These are phyloP conservation scores for Raffaelea albimanens DNA, from an alignment of 2,329 filamentous ascomycete genomes.

Conservation along the genomic window DNA sequence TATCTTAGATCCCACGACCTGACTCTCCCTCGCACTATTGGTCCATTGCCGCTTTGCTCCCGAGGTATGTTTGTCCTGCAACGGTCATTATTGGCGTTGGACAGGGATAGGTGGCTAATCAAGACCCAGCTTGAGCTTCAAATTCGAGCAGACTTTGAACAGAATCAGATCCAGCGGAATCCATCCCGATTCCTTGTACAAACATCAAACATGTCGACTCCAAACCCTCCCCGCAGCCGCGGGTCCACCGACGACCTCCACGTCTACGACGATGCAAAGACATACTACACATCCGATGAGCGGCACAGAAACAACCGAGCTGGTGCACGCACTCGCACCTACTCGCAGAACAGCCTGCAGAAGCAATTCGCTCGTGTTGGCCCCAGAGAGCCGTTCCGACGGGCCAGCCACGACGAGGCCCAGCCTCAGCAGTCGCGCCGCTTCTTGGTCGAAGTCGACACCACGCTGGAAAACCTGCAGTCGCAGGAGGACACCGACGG, in stretches of 20 bases:
- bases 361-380: slow-evolving; percentile 44
- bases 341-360: slow-evolving; percentile 47
- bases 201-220: neutral
- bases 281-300: slow-evolving; percentile 48
- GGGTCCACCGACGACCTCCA: slow-evolving; percentile 36
- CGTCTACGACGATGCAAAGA: slow-evolving; percentile 48
- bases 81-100: no score
- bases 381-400: slow-evolving; percentile 43
- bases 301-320: slow-evolving; percentile 37
- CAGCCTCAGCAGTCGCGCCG: slow-evolving; percentile 55
- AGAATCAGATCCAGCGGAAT: no score
- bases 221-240: slow-evolving; percentile 8
- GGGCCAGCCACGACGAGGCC: slow-evolving; percentile 62
- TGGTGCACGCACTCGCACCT: slow-evolving; percentile 44
- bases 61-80: no score
- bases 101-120: no score
- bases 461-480: slow-evolving; percentile 68
- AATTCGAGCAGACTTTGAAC: no score
- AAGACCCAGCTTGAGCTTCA: no score
- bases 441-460: slow-evolving; percentile 80
- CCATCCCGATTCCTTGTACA: no score
- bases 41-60: no score
- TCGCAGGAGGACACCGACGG: slow-evolving; percentile 85
- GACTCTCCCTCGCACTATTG: no score
- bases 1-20: no score